Percentiles rank a stretch among this genome's conserved stretches.
phyloP scores from a whole-genome alignment of 768 basidiomycete genomes.

The Scleroderma citrinum region DNA sequence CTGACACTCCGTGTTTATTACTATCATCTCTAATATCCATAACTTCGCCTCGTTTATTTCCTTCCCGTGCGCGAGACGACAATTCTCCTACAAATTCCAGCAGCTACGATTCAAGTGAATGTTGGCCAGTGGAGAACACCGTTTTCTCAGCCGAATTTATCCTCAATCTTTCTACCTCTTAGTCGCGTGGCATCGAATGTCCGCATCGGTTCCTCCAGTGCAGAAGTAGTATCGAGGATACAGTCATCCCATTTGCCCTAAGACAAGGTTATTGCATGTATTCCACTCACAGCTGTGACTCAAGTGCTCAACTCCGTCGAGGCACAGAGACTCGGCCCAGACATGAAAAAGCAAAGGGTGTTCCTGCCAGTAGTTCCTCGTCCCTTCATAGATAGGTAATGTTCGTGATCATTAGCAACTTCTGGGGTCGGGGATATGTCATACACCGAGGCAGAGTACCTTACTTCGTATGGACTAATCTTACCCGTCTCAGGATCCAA shows the following conservation, averaged over 20 bases:
- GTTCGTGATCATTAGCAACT: neutral
- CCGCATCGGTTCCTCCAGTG: neutral
- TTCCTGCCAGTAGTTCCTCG: slow-evolving; percentile 3
- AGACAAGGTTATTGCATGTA: slow-evolving; percentile 14
- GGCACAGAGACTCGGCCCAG: slow-evolving; percentile 2
- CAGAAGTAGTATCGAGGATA: neutral
- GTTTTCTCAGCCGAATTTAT: neutral
- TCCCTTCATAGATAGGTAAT: slow-evolving; percentile 2
- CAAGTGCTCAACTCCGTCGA: slow-evolving; percentile 16
- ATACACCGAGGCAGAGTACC: neutral
- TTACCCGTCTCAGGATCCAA: slow-evolving; percentile 11
- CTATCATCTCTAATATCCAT: neutral
- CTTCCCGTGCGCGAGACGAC: neutral
- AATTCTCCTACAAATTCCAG: neutral
- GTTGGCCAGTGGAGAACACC: slow-evolving; percentile 9
- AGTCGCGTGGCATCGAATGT: slow-evolving; percentile 8
- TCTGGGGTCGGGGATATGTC: neutral
- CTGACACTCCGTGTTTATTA: neutral
- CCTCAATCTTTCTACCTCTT: neutral
- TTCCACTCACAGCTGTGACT: slow-evolving; percentile 13
- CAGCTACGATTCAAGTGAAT: slow-evolving; percentile 7
- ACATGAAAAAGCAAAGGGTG: slow-evolving; percentile 14
- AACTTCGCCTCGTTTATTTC: slow-evolving; percentile 4
- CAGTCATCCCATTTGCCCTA: neutral
- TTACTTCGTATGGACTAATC: slow-evolving; percentile 14